phyloP scores from a whole-genome alignment of 805 yeast genomes.

The Candida multigemmis region DNA sequence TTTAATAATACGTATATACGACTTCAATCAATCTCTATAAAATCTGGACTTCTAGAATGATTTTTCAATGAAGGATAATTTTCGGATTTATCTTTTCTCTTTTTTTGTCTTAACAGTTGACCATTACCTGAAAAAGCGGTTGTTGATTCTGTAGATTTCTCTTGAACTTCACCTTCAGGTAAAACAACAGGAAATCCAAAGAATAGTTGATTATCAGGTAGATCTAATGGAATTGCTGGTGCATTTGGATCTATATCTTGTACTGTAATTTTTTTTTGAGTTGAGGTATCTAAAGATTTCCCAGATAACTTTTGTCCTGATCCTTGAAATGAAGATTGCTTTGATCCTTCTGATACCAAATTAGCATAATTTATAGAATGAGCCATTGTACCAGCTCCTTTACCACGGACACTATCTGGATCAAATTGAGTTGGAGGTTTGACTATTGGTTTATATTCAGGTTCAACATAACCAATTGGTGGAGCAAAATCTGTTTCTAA shows the following conservation, averaged over 20 bases:
- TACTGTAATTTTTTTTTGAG: slow-evolving; percentile 18
- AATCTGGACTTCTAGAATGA: slow-evolving; percentile 64
- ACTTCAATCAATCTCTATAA: slow-evolving; percentile 63
- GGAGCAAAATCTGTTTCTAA: slow-evolving; percentile 97
- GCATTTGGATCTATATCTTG: slow-evolving; percentile 45
- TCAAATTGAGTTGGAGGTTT: slow-evolving; percentile 21
- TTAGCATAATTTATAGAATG: slow-evolving; percentile 56
- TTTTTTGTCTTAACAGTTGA: slow-evolving; percentile 62
- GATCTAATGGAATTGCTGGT: slow-evolving; percentile 58
- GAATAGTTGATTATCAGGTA: slow-evolving; percentile 83
- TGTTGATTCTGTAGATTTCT: slow-evolving; percentile 22
- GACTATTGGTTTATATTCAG: slow-evolving; percentile 46
- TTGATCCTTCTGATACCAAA: slow-evolving; percentile 33
- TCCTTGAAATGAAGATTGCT: slow-evolving; percentile 38
- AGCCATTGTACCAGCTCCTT: slow-evolving; percentile 69
- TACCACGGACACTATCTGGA: slow-evolving; percentile 26
- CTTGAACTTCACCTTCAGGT: slow-evolving; percentile 22
- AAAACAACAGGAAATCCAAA: slow-evolving; percentile 81
- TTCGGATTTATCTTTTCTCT: slow-evolving; percentile 50
- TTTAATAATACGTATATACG: not conserved
- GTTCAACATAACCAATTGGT: slow-evolving; percentile 97
- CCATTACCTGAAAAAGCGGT: slow-evolving; percentile 57
- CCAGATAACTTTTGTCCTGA: slow-evolving; percentile 70
- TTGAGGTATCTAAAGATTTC: slow-evolving; percentile 21
- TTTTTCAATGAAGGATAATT: slow-evolving; percentile 49